Conservation (phyloP, 176 grass and related monocot species). For the Cenchrus americanus region DNA sequence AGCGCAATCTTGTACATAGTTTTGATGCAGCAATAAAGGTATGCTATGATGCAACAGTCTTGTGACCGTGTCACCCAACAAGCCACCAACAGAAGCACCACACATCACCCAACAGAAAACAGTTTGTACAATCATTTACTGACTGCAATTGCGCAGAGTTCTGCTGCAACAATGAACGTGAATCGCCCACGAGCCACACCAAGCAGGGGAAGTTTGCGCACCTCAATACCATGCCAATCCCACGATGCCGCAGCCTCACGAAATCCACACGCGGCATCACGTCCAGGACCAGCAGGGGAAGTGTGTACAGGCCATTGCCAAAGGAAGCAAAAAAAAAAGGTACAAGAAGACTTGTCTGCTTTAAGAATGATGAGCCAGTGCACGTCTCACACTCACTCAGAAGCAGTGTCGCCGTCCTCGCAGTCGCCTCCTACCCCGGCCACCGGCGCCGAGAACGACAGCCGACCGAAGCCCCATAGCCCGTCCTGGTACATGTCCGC, state of each 20-base stretch:
- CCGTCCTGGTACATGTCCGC: conserved; percentile 80
- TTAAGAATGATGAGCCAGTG: not conserved
- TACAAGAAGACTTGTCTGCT: not conserved
- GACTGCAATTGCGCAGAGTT: conserved; percentile 26
- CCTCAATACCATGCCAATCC: too few relatives aligned
- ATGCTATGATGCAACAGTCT: not conserved
- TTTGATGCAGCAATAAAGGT: conserved; percentile 40
- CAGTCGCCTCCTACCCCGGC: not conserved
- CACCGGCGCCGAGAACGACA: conserved; percentile 63
- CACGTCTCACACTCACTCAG: conserved; percentile 25
- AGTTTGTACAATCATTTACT: not conserved
- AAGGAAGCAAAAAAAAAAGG: not conserved
- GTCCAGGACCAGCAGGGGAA: not conserved
- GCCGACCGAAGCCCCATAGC: conserved; percentile 83
- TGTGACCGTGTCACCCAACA: not conserved
- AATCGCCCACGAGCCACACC: too few relatives aligned
- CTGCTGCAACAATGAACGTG: conserved; percentile 40
- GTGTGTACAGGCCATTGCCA: not conserved
- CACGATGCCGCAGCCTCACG: not conserved
- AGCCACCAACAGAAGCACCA: not conserved
- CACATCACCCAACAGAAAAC: too few relatives aligned
- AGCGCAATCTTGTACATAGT: conserved; percentile 40
- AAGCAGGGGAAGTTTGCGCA: not conserved
- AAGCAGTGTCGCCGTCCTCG: not conserved
- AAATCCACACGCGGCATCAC: not conserved